A percentile compares a stretch with the other conserved stretches of the same genome.
phyloP scores from a whole-genome alignment of 139 green algal genomes.

The Pleodorina starrii region DNA sequence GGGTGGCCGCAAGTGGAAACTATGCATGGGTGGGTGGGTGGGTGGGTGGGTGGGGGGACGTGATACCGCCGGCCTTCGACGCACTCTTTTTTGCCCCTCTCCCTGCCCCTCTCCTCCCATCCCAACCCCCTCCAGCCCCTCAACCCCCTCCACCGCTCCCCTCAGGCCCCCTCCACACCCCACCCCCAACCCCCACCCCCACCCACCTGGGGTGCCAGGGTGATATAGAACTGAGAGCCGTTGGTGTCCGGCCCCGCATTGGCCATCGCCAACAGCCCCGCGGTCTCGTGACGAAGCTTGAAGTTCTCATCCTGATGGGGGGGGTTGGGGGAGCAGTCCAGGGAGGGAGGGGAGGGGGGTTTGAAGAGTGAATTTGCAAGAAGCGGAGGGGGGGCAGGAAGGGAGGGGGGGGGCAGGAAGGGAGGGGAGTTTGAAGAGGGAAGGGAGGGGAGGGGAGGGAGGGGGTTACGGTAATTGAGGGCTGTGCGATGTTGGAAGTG shows the following conservation, averaged over 20 bases:
- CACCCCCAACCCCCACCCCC: neutral
- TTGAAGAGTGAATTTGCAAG: neutral
- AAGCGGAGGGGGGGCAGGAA: neutral
- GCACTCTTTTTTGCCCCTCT: too few species aligned
- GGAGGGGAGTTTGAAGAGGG: neutral
- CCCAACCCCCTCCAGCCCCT: too few species aligned
- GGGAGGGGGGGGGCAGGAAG: neutral
- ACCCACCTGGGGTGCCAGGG: constrained; percentile 50
- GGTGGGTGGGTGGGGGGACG: too few species aligned
- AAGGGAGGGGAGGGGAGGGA: too few species aligned
- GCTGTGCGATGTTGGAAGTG: too few species aligned
- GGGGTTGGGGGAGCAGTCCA: too few species aligned
- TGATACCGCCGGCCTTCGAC: too few species aligned
- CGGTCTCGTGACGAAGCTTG: constrained; percentile 64
- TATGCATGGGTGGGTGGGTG: too few species aligned
- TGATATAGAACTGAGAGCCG: constrained; percentile 73
- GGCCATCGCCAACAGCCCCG: constrained; percentile 77
- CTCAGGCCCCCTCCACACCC: too few species aligned
- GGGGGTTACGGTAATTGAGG: neutral
- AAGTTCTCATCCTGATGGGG: constrained; percentile 72
- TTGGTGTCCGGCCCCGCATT: constrained; percentile 81
- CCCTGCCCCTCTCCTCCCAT: too few species aligned
- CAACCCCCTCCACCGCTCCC: too few species aligned
- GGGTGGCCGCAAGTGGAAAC: too few species aligned
- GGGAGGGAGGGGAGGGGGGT: neutral